Conservation (phyloP, 2,329 filamentous ascomycete species). For the Diplodia mutila region DNA sequence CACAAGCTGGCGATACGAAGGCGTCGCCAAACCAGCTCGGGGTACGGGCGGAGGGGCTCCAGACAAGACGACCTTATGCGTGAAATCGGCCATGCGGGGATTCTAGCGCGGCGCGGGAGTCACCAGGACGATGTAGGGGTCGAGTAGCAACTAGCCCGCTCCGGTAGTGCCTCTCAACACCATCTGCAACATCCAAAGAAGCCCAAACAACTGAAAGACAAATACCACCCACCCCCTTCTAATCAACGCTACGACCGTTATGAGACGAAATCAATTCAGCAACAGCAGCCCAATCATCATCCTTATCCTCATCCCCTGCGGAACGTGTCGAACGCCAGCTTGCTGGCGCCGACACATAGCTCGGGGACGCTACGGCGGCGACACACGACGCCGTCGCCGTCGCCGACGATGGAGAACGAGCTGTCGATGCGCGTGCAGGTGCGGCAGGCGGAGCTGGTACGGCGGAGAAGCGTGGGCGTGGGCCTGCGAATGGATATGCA, state of each 20-base stretch:
- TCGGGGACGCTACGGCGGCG: conserved; percentile 7
- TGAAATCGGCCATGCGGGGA: conserved; percentile 12
- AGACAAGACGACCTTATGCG: conserved; percentile 21
- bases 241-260: conserved; percentile 18
- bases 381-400: background rate
- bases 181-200: conserved; percentile 8
- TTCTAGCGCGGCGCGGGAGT: conserved; percentile 13
- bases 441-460: conserved; percentile 16
- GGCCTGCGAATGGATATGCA: conserved; percentile 20
- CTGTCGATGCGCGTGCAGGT: conserved; percentile 8
- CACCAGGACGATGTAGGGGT: conserved; percentile 12
- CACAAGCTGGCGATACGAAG: conserved; percentile 26
- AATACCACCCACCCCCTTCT: conserved; percentile 16
- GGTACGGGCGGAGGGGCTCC: conserved; percentile 12
- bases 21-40: conserved; percentile 26
- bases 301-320: conserved; percentile 5
- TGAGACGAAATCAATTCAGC: conserved; percentile 10
- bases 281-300: conserved; percentile 18
- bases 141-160: conserved; percentile 15
- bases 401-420: conserved; percentile 3
- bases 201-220: background rate
- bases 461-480: conserved; percentile 16
- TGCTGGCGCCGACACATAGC: background rate
- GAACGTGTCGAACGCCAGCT: background rate
- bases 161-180: background rate